Evolutionary conservation across 78 protist species (phyloP).

Genomic region (Salpingoeca rosetta): DNA sequence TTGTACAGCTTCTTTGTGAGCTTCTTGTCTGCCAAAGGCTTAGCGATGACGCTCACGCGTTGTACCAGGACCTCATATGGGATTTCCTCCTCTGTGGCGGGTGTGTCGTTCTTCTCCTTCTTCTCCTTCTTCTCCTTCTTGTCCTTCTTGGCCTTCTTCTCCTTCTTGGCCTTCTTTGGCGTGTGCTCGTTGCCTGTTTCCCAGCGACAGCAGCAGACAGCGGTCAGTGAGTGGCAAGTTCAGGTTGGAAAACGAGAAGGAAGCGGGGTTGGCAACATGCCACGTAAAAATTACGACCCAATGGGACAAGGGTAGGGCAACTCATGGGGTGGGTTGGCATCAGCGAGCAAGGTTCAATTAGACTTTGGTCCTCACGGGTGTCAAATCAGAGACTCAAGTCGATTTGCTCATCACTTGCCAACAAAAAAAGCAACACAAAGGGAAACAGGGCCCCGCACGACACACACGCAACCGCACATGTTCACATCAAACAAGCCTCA

Average conservation of each 20-base stretch:
- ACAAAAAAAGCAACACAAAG: neutral
- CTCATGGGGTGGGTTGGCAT: neutral
- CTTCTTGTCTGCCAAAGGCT: slow-evolving; percentile 77
- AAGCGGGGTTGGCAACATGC: no score
- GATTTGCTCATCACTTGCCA: neutral
- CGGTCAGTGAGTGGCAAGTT: no score
- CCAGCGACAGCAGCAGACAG: no score
- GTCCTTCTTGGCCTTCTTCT: slow-evolving; percentile 1
- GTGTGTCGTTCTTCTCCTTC: neutral
- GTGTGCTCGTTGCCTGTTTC: neutral
- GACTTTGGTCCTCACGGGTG: neutral
- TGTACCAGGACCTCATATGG: slow-evolving; percentile 10
- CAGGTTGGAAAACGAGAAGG: no score
- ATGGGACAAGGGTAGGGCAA: no score
- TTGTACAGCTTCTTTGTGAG: slow-evolving; percentile 69
- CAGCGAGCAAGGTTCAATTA: neutral
- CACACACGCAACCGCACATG: neutral
- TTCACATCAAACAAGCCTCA: neutral
- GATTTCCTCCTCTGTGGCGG: neutral
- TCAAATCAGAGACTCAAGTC: neutral
- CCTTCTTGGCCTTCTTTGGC: neutral
- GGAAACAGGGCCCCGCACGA: neutral
- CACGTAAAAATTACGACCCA: no score
- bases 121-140: slow-evolving; percentile 22
- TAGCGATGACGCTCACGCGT: slow-evolving; percentile 55